A percentile compares a stretch with the other conserved stretches of the same genome.
Conservation (phyloP, 2,329 filamentous ascomycete species). For the Calonectria hawksworthii region DNA sequence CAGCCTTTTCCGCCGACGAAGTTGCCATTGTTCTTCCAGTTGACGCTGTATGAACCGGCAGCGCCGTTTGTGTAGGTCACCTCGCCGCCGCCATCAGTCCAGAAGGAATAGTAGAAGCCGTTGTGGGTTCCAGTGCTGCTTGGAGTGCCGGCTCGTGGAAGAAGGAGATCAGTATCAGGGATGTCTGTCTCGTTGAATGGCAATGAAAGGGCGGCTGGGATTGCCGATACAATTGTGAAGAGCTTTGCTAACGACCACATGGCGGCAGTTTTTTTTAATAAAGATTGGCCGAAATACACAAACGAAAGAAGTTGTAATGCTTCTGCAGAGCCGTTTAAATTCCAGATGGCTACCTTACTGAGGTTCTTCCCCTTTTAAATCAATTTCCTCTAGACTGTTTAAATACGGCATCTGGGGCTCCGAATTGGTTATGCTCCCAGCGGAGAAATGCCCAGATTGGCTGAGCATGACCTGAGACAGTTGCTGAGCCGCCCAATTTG, state of each 20-base stretch:
- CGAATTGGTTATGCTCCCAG: no score
- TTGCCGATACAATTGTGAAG: background rate
- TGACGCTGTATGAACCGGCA: slow-evolving; percentile 59
- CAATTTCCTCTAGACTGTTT: background rate
- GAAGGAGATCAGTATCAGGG: slow-evolving; percentile 42
- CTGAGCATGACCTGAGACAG: background rate
- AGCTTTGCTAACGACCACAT: slow-evolving; percentile 3
- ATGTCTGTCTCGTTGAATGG: slow-evolving; percentile 31
- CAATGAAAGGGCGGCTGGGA: slow-evolving; percentile 36
- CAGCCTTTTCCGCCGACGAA: slow-evolving; percentile 47
- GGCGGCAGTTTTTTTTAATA: background rate
- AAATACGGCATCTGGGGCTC: no score
- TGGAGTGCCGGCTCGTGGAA: slow-evolving; percentile 48
- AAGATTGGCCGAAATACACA: background rate
- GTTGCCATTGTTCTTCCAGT: slow-evolving; percentile 55
- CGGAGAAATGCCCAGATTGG: background rate
- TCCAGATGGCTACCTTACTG: no score
- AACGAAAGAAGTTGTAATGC: background rate
- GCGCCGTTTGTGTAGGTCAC: slow-evolving; percentile 62
- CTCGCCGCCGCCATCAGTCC: slow-evolving; percentile 60
- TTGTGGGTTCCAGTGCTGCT: slow-evolving; percentile 53
- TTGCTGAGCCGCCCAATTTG: background rate
- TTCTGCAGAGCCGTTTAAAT: background rate
- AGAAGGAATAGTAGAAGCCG: slow-evolving; percentile 63
- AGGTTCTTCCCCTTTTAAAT: background rate